Evolutionary conservation across 1,284 basidiomycete species (phyloP).

Genomic region (Pseudomicrostroma phylloplanum): DNA sequence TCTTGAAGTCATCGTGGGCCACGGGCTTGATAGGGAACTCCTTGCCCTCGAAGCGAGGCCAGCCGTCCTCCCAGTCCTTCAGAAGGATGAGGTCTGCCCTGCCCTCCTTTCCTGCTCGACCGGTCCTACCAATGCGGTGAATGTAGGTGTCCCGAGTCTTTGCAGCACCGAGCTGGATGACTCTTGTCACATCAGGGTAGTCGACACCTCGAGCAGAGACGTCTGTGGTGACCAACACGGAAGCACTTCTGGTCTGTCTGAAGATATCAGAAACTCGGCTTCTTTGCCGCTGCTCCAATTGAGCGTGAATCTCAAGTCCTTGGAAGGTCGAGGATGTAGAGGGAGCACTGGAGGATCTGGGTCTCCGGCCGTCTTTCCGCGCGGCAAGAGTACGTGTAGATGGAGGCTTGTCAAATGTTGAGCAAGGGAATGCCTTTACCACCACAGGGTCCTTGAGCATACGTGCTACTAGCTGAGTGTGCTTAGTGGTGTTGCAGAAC

Average conservation of each 20-base stretch:
- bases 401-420: no score
- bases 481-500: conserved; percentile 83
- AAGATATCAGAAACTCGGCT: conserved; percentile 65
- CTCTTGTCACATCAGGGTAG: conserved; percentile 72
- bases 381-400: neutral
- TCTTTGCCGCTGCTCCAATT: conserved; percentile 64
- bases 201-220: conserved; percentile 54
- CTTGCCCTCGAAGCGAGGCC: neutral
- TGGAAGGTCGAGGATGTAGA: neutral
- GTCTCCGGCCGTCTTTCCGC: neutral
- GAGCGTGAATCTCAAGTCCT: conserved; percentile 73
- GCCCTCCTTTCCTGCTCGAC: conserved; percentile 65
- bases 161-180: conserved; percentile 86
- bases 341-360: neutral
- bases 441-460: conserved; percentile 11
- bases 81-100: conserved; percentile 81
- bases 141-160: conserved; percentile 70
- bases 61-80: neutral
- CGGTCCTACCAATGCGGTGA: conserved; percentile 86
- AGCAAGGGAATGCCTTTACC: conserved; percentile 15
- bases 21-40: neutral
- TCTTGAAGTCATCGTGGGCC: neutral
- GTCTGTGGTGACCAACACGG: conserved; percentile 53
- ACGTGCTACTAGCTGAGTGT: conserved; percentile 63
- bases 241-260: conserved; percentile 59